phyloP scores from a whole-genome alignment of 176 grass and related monocot genomes.

The Cenchrus americanus region DNA sequence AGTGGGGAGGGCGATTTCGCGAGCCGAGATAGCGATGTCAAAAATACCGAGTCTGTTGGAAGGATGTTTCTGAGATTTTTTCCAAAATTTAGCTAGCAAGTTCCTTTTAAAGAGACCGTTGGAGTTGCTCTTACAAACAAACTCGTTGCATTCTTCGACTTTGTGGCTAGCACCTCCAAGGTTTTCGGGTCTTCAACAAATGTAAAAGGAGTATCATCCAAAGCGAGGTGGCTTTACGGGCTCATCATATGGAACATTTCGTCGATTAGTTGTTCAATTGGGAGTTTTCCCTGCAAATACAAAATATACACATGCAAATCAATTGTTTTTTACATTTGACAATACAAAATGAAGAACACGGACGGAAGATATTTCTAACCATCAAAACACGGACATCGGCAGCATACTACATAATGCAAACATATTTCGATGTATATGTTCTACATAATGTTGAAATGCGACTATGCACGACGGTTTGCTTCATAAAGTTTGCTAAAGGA shows the following conservation, averaged over 20 bases:
- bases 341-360: constrained; percentile 35
- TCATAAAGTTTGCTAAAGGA: too few relatives aligned
- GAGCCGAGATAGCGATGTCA: too few relatives aligned
- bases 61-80: too few relatives aligned
- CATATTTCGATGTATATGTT: too few relatives aligned
- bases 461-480: too few relatives aligned
- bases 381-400: too few relatives aligned
- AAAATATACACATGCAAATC: constrained; percentile 22
- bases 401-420: too few relatives aligned
- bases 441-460: constrained; percentile 20
- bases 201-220: constrained; percentile 82
- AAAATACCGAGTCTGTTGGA: too few relatives aligned
- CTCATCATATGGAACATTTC: constrained; percentile 58
- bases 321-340: constrained; percentile 23
- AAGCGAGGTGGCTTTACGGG: constrained; percentile 62
- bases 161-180: constrained; percentile 68
- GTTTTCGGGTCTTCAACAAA: constrained; percentile 77
- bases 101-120: too few relatives aligned
- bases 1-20: too few relatives aligned
- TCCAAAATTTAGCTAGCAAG: too few relatives aligned
- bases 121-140: constrained; percentile 46
- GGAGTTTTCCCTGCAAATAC: constrained; percentile 68
- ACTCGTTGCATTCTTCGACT: constrained; percentile 75
- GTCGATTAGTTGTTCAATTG: constrained; percentile 66
- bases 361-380: not conserved